Percentiles rank a stretch among this genome's conserved stretches.
phyloP scores from a whole-genome alignment of 1,139 yeast species.

The Blastobotrys aristatus region DNA sequence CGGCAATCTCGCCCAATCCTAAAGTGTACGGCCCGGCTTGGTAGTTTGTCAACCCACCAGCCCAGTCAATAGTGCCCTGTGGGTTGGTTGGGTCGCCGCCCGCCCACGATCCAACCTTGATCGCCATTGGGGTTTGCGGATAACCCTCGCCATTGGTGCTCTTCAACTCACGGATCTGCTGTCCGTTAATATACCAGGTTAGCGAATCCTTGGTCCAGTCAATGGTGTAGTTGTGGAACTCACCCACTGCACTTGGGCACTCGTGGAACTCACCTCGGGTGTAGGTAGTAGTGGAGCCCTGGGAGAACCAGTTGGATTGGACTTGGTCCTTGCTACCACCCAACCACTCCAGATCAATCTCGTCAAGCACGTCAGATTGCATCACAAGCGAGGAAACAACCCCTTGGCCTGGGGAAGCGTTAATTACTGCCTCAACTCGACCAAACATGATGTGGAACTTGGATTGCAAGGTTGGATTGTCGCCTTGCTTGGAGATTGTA shows the following conservation, averaged over 20 bases:
- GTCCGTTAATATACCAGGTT: constrained; percentile 53
- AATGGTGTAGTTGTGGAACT: constrained; percentile 68
- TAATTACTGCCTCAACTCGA: constrained; percentile 61
- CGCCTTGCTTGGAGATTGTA: constrained; percentile 54
- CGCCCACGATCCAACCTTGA: constrained; percentile 73
- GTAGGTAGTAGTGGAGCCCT: constrained; percentile 67
- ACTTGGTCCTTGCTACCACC: constrained; percentile 69
- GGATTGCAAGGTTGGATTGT: constrained; percentile 71
- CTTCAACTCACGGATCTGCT: constrained; percentile 49
- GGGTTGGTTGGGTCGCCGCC: constrained; percentile 68
- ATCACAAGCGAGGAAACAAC: constrained; percentile 72
- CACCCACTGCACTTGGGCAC: constrained; percentile 50
- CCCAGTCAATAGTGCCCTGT: constrained; percentile 76
- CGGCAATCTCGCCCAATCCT: constrained; percentile 25
- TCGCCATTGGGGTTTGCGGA: constrained; percentile 73
- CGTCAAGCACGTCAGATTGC: constrained; percentile 82
- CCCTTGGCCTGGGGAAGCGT: constrained; percentile 72
- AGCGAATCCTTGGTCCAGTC: constrained; percentile 68
- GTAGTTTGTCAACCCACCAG: constrained; percentile 78
- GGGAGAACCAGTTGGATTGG: constrained; percentile 75
- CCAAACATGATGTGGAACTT: constrained; percentile 85
- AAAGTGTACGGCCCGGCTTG: constrained; percentile 62
- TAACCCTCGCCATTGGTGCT: constrained; percentile 51
- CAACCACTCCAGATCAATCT: constrained; percentile 77
- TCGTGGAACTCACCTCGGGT: constrained; percentile 71